Evolutionary conservation across 2,329 filamentous ascomycete genomes (phyloP), one percentile per base, ranked within the genome.

Genomic region (Epichloe baconii): DNA sequence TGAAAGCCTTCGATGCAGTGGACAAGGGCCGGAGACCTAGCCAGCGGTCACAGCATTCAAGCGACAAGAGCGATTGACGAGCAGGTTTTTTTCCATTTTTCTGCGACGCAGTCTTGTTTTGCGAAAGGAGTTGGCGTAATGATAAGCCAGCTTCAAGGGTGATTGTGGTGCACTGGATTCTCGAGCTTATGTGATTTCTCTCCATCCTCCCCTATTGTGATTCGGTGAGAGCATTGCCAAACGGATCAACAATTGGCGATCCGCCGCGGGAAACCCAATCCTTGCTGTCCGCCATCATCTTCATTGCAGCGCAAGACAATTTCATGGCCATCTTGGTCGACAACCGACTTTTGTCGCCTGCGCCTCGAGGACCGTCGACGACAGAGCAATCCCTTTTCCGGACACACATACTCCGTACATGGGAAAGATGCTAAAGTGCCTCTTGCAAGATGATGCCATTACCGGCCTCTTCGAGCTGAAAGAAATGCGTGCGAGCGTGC

Each of bases 181-280:
- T 31, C 1, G 26, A 31, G 8, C 8, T 19, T 5, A 5, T 38
- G 36, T n/a, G 14, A n/a, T 5, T n/a, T 14, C 10, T 35, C 26
- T 10, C 7, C 68, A 54, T 90, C 83, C 53, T 95, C 86, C 89
- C 89, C 95, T 53, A 19, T 19, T 19, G 19, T 0, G 90, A 90
- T 0, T 86, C 88, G 1, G 80, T 80, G 1, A 95, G 68, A 0
- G 91, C 80, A n/a, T 90, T 79, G 0, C 90, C 91, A 42, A 85
- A 73, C 23, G 23, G 23, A 26, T 26, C 23, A 7, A 26, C 23
- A 26, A 26, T 26, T 26, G 23, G 23, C 23, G 23, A 93, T 0
- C 91, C 91, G 21, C 90, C 90, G 7, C 84, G 77, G 12, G 76
- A 88, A 14, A 83, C 64, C 60, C 79, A 88, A 11, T 73, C 48